Evolutionary conservation across 2,329 filamentous ascomycete species (phyloP).

Genomic region (Bertia moriformis): DNA sequence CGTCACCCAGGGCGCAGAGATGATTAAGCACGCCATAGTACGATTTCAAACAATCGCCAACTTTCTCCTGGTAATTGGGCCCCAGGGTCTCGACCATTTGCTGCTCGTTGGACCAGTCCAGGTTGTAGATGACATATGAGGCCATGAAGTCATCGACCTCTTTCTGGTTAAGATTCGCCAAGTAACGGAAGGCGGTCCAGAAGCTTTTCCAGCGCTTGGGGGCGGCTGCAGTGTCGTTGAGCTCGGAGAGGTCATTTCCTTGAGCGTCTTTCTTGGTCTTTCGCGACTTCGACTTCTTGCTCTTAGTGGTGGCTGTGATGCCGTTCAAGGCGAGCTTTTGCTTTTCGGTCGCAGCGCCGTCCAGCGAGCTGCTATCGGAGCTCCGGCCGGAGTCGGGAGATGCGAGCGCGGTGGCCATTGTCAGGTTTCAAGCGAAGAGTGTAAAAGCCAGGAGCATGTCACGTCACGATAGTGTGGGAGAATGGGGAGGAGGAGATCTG

Average conservation of each 20-base stretch:
- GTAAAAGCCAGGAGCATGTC: too few relatives aligned
- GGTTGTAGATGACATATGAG: slow-evolving; percentile 39
- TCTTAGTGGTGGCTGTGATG: too few relatives aligned
- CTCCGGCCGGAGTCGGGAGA: slow-evolving; percentile 7
- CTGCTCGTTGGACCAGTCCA: slow-evolving; percentile 34
- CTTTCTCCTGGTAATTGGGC: slow-evolving; percentile 29
- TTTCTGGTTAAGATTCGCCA: slow-evolving; percentile 29
- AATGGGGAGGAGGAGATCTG: too few relatives aligned
- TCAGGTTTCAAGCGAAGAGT: too few relatives aligned
- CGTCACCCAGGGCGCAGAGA: slow-evolving; percentile 35
- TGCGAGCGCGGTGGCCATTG: too few relatives aligned
- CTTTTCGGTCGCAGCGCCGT: slow-evolving; percentile 10
- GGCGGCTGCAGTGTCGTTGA: slow-evolving; percentile 23
- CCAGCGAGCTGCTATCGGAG: slow-evolving; percentile 12
- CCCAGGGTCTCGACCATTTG: slow-evolving; percentile 31
- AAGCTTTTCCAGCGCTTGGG: slow-evolving; percentile 33
- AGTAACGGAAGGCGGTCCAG: slow-evolving; percentile 30
- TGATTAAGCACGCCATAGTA: slow-evolving; percentile 40
- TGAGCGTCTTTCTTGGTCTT: too few relatives aligned
- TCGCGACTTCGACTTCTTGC: slow-evolving; percentile 3
- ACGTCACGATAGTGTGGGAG: too few relatives aligned
- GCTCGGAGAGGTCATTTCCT: too few relatives aligned
- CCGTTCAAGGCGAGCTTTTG: slow-evolving; percentile 7
- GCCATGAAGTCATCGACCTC: slow-evolving; percentile 39
- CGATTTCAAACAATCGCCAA: slow-evolving; percentile 32